Base-by-base conservation (phyloP, 2,329 filamentous ascomycete genomes). In the Tolypocladium guangdongense region DNA sequence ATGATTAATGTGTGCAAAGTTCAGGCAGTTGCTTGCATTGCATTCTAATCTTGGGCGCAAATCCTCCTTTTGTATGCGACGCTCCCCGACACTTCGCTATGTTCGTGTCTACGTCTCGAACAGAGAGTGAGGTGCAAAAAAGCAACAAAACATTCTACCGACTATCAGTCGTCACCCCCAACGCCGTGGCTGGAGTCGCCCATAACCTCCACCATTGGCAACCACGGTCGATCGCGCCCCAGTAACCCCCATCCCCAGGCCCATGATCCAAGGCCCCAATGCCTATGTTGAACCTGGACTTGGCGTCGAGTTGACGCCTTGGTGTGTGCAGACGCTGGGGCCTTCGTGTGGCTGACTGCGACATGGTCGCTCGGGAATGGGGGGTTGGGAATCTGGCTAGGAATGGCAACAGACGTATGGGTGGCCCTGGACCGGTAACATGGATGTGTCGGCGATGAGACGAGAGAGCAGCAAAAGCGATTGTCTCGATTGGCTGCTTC, bases 401-500 rank as follows among this genome's bases (percentile, higher is more conserved):
- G 27, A 30, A 30, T 7, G 10, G 24, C 41, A n/a, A 20, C 27
- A 47, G 43, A 47, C 16, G 18, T 11, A 16, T 12, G 27, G 14
- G 43, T 32, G 27, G 27, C 47, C 33, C 33, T 10, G 33, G 12
- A 20, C 33, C 20, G 8, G 20, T 11, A 36, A 32, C 16, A 18
- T 43, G 6, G 18, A 18, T 33, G n/a, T n/a, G 37, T 16, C 24
- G 30, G 18, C 27, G 20, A 51, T 32, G 27, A 41, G 37, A 41
- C 36, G 49, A n/a, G 22, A 43, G 27, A 43, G 18, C 35, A 51
- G 37, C 30, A n/a, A 35, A 51, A 47, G 18, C 43, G 27, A 39
- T 43, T 12, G 16, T 6, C 16, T 16, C 24, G 10, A 4, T n/a
- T 22, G 14, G 49, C 37, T 20, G 53, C 56, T 76, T 86, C 80